Base-by-base conservation (phyloP, 2,329 filamentous ascomycete species). In the Talaromyces sp. region DNA sequence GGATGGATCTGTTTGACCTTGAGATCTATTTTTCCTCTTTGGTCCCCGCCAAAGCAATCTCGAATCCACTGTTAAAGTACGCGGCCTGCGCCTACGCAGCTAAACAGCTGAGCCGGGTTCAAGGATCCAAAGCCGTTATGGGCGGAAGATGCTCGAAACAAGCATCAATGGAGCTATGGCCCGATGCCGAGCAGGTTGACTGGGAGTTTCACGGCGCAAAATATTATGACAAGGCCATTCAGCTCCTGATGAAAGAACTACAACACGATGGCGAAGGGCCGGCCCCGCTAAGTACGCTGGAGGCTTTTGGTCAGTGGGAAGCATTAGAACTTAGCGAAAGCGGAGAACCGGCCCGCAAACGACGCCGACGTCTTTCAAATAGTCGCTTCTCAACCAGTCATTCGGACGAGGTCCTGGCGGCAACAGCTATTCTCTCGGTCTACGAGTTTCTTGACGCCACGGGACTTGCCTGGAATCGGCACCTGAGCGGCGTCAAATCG, bases 391-490 rank as follows among this genome's bases (percentile, higher is more conserved):
- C 74, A 8, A 70, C 78, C 70, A 71, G 71, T 6, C 71, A 75
- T 61, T 78, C 75, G 0, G 86, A 88, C 65, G 85, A 89, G 62
- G 79, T 88, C 3, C 78, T 89, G 27, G 85, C 86, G 8, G 86
- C 87, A 2, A 86, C 86, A 2, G 86, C 87, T 0, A 88, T 89
- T 14, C 73, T 90, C 1, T 89, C 86, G 62, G 84, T 87, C 0
- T 89, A 89, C 68, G 87, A 89, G 65, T 85, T 89, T 62, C 76
- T 89, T n/a, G 86, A 89, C 70, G 84, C 85, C 1, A 87, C 85
- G 0, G 84, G 83, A 2, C 79, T 81, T 0, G 86, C 86, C 23
- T 89, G 86, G 86, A 81, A 83, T 66, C 71, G 85, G 4, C 87
- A 89, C 74, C 74, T 89, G 5, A 88, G 85, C 65, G 87, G 86